Base-by-base conservation (phyloP, 2,329 filamentous ascomycete species). In the Cryphonectria carpinicola region DNA sequence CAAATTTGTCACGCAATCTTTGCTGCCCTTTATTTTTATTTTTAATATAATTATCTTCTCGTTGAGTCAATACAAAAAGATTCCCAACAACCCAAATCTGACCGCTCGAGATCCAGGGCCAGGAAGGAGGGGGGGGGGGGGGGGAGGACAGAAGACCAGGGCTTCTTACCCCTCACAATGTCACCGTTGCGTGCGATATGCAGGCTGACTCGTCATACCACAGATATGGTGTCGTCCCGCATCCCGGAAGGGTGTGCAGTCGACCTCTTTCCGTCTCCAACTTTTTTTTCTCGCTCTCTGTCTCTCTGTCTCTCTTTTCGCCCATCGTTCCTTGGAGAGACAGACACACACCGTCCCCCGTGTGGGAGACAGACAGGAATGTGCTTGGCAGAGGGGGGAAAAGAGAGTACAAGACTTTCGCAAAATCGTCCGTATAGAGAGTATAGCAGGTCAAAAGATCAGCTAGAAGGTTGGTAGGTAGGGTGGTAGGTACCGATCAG, bases 141-240 rank as follows among this genome's bases (percentile, higher is more conserved):
- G n/a, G n/a, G n/a, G n/a, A n/a, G n/a, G 41, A 39, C 37, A 39
- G 32, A 11, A 13, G 37, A 39, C 37, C 13, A 37, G 37, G 22
- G 46, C 22, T 8, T 49, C n/a, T 49, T 58, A 32, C 54, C 25
- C 54, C 54, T 58, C 54, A 56, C 25, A 28, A 60, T 28, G 32
- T 19, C 28, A 35, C 13, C 35, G 35, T 61, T 61, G 58, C 58
- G 58, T 65, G 32, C 64, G n/a, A 64, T 35, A 65, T 65, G 64
- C 64, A 65, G 43, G 25, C 46, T 65, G 64, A 65, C 64, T 65
- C 64, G 64, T 49, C 64, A 65, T 65, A 19, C 19, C 64, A 52
- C 43, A 65, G 28, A 32, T 54, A 65, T 65, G 64, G 56, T 49
- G 64, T 49, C 43, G 43, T 22, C 43, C 28, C 52, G 64, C 64